Evolutionary conservation across 257 asterid species (phyloP), one percentile per base, ranked within the genome.

Genomic region (Salvia miltiorrhiza): DNA sequence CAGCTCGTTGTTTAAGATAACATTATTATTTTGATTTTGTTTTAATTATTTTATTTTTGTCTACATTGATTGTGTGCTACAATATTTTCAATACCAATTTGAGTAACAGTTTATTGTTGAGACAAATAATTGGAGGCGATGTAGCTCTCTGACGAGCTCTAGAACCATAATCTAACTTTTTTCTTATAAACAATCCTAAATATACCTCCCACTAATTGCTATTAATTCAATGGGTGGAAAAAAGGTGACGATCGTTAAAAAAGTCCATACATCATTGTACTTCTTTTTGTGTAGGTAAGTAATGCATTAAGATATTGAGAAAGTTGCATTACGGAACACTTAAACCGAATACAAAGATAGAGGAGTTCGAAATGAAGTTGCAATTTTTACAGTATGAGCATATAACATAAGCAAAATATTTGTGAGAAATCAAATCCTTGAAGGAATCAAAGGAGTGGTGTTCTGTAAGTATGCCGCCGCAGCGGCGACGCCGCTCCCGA

Each of bases 401-500:
- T n/a, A 77, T 41, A 35, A 69, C 28, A 70, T 35, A 60, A 67
- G 28, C 13, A 14, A 45, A 60, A 41, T 76, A 59, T 70, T 63
- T 53, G 39, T 23, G 23, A 19, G 44, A 23, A 59, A 76, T 91
- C 81, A 94, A 72, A 94, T 89, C 88, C 99, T 94, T 32, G 99
- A 94, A 72, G 97, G 86, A 66, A 94, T 94, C 80, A 94, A 66
- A 35, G 99, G 99, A 75, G 90, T 89, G 44, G 86, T 21, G 87
- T 91, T 94, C 75, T 89, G 96, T 55, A 94, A 83, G 75, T 60
- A 94, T 2, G 97, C 86, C 17, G 90, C 74, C 53, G 99, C 99
- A 62, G 99, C 99, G 5, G 87, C 97, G 11, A 94, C 95, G 1
- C 99, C 97, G 41, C 92, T 89, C 7, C 99, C 99, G 9, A 88